Conservation (phyloP, 768 basidiomycete genomes). For the Suillus cothurnatus region DNA sequence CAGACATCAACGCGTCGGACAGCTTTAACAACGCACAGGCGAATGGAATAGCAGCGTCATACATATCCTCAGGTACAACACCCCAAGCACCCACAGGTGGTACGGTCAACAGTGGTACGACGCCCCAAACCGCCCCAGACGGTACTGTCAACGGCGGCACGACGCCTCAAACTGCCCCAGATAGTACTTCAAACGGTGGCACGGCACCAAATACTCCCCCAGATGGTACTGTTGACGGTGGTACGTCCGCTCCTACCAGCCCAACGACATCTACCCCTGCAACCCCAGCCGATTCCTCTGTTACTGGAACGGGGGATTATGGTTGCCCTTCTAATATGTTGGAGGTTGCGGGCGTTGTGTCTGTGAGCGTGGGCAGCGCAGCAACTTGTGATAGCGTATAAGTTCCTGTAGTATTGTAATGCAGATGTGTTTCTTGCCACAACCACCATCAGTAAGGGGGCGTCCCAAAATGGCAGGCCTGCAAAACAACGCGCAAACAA, state of each 20-base stretch:
- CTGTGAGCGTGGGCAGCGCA: not conserved
- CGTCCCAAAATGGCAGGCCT: not conserved
- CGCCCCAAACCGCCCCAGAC: not conserved
- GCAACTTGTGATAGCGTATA: not conserved
- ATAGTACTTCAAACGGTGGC: not conserved
- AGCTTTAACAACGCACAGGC: not conserved
- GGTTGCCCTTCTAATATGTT: not conserved
- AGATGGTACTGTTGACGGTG: not conserved
- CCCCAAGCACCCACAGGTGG: not conserved
- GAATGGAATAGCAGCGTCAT: not conserved
- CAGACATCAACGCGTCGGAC: not conserved
- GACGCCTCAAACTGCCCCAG: not conserved
- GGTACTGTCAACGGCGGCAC: not conserved
- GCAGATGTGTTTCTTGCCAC: not conserved
- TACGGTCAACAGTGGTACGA: not conserved
- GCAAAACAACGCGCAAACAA: conserved; percentile 22
- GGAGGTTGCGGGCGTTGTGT: not conserved
- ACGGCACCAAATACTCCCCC: not conserved
- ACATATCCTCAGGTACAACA: not conserved
- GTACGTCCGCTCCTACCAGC: not conserved
- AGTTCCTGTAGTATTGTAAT: conserved; percentile 1
- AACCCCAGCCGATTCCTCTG: not conserved
- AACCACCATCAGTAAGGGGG: not conserved
- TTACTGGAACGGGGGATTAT: not conserved
- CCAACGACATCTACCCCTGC: not conserved